Conservation (phyloP, 306 rosid genomes). For the Vigna mungo region DNA sequence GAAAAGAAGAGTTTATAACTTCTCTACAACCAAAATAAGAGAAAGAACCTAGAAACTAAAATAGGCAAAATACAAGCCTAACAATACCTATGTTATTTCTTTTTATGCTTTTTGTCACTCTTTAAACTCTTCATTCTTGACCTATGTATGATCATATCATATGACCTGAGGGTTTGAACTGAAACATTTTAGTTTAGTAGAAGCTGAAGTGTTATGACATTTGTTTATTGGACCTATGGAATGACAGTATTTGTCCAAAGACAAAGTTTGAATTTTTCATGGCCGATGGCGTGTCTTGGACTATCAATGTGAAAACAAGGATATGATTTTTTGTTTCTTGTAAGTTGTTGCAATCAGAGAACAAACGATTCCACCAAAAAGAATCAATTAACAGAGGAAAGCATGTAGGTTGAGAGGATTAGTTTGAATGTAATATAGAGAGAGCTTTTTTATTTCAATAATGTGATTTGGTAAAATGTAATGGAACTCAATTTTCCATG, state of each 20-base stretch:
- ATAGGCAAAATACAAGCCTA: no score
- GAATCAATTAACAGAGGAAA: neutral
- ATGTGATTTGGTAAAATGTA: neutral
- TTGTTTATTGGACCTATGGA: neutral
- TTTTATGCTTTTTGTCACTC: no score
- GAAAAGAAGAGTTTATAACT: no score
- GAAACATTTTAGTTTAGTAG: no score
- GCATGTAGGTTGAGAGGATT: constrained; percentile 12
- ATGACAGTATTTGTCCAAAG: constrained; percentile 12
- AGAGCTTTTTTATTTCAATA: neutral
- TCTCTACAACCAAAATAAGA: no score
- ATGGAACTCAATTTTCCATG: neutral
- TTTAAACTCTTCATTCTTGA: no score
- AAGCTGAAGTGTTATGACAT: no score
- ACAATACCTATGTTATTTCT: no score
- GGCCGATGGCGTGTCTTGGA: neutral
- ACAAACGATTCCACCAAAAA: no score
- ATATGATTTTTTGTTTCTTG: neutral
- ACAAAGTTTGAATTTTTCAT: neutral
- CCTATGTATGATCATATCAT: no score
- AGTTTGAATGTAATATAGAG: neutral
- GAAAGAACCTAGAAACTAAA: no score
- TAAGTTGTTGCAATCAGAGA: neutral
- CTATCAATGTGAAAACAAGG: constrained; percentile 26
- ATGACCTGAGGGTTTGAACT: no score